Evolutionary conservation across 73 alveolate genomes (phyloP).

Genomic region (Paraurostyla sp.): DNA sequence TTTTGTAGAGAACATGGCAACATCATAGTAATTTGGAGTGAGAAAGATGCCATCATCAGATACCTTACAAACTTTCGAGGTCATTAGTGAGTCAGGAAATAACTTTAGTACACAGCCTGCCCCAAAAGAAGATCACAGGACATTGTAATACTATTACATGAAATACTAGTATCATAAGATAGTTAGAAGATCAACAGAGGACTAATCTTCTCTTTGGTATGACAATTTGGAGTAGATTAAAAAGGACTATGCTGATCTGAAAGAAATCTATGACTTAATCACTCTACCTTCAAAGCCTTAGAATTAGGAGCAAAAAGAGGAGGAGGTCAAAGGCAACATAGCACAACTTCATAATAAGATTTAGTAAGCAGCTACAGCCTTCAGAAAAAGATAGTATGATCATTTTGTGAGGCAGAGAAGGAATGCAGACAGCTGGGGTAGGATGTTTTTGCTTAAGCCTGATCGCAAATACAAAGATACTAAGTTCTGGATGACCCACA

Average conservation of each 20-base stretch:
- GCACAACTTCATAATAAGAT: background rate
- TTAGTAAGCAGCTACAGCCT: background rate
- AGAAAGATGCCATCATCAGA: no score
- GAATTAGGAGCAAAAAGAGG: background rate
- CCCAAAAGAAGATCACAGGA: constrained; percentile 17
- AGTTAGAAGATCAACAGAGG: constrained; percentile 7
- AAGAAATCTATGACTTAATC: constrained; percentile 32
- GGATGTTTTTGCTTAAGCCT: constrained; percentile 57
- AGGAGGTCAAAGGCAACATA: background rate
- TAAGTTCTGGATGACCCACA: constrained; percentile 50
- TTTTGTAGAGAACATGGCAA: no score
- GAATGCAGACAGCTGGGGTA: constrained; percentile 49
- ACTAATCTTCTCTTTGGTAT: constrained; percentile 54
- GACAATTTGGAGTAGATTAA: constrained; percentile 36
- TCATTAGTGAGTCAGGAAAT: no score
- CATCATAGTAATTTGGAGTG: no score
- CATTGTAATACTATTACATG: constrained; percentile 21
- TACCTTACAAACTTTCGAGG: no score
- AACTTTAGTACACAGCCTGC: no score
- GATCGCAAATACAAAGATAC: constrained; percentile 45
- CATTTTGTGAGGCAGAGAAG: constrained; percentile 51
- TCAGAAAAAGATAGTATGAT: constrained; percentile 10
- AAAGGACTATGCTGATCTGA: constrained; percentile 44
- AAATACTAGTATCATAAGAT: constrained; percentile 20
- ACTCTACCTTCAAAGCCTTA: background rate